phyloP scores from a whole-genome alignment of 225 moss, liverwort and hornwort species.

The Polytrichum commune region DNA sequence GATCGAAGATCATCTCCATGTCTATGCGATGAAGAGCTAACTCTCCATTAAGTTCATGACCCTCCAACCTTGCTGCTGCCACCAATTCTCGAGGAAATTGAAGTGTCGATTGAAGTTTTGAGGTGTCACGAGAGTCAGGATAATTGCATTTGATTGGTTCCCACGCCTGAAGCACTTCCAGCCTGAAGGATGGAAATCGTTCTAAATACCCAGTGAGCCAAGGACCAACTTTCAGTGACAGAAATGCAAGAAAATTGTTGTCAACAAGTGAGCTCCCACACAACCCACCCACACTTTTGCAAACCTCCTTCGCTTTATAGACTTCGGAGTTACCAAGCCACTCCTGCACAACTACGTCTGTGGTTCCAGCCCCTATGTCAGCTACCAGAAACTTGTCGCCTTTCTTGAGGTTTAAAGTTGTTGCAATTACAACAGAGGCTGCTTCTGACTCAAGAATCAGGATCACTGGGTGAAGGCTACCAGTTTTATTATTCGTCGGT shows the following conservation, averaged over 20 bases:
- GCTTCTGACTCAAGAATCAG: slow-evolving; percentile 62
- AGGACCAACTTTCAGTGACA: slow-evolving; percentile 19
- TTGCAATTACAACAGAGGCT: slow-evolving; percentile 47
- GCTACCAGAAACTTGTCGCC: slow-evolving; percentile 63
- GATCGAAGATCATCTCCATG: slow-evolving; percentile 14
- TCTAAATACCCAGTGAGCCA: slow-evolving; percentile 23
- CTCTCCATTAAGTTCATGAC: slow-evolving; percentile 7
- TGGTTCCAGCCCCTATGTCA: slow-evolving; percentile 55
- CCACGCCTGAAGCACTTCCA: slow-evolving; percentile 10
- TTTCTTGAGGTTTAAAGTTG: slow-evolving; percentile 10
- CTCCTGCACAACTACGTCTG: slow-evolving; percentile 52
- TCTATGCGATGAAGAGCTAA: slow-evolving; percentile 1
- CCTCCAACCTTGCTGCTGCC: neutral
- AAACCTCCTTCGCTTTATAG: slow-evolving; percentile 19
- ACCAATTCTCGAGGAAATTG: neutral
- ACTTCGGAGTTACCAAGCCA: slow-evolving; percentile 2
- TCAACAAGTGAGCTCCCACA: slow-evolving; percentile 47
- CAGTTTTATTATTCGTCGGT: neutral
- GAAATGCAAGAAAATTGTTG: slow-evolving; percentile 19
- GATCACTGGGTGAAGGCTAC: slow-evolving; percentile 34
- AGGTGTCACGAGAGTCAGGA: neutral
- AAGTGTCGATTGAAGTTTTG: neutral
- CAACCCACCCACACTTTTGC: slow-evolving; percentile 22
- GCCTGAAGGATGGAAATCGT: neutral
- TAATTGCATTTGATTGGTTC: slow-evolving; percentile 22